Percentiles rank a stretch among this genome's conserved stretches.
phyloP scores from a whole-genome alignment of 345 rosid species.

The Pugionium cornutum region DNA sequence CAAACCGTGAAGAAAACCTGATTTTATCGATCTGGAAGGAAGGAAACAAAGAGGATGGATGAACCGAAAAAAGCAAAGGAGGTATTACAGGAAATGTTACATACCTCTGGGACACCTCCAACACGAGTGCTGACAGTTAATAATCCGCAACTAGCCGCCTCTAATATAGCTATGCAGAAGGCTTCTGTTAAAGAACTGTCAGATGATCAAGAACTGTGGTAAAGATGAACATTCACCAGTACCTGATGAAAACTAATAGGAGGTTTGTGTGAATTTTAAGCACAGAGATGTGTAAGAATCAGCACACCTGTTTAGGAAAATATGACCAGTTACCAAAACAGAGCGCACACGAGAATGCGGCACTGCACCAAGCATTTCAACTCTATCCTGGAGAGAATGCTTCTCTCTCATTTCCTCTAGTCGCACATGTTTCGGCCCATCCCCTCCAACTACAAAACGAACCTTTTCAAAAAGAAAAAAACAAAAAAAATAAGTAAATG shows the following conservation, averaged over 20 bases:
- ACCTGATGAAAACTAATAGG: neutral
- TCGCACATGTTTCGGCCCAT: conserved; percentile 90
- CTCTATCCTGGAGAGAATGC: conserved; percentile 94
- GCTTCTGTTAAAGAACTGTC: conserved; percentile 97
- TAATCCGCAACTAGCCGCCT: conserved; percentile 97
- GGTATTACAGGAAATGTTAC: conserved; percentile 26
- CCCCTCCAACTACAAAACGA: conserved; percentile 88
- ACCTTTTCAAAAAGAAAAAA: conserved; percentile 52
- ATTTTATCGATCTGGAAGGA: neutral
- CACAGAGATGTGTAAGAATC: neutral
- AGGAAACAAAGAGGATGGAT: neutral
- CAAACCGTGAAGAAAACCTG: neutral
- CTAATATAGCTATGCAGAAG: conserved; percentile 96
- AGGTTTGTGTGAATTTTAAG: neutral
- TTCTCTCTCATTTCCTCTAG: conserved; percentile 97
- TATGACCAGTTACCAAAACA: conserved; percentile 82
- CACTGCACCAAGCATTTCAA: conserved; percentile 91
- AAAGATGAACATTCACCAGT: conserved; percentile 21
- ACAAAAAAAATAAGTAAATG: neutral
- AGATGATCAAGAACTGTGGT: conserved; percentile 31
- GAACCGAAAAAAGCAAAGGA: neutral
- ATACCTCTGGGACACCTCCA: conserved; percentile 96
- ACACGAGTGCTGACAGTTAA: conserved; percentile 94
- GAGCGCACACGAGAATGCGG: conserved; percentile 85
- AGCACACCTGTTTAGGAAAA: conserved; percentile 78